Evolutionary conservation across 1,284 basidiomycete genomes (phyloP), one percentile per base, ranked within the genome.

Genomic region (Inonotus obliquus): DNA sequence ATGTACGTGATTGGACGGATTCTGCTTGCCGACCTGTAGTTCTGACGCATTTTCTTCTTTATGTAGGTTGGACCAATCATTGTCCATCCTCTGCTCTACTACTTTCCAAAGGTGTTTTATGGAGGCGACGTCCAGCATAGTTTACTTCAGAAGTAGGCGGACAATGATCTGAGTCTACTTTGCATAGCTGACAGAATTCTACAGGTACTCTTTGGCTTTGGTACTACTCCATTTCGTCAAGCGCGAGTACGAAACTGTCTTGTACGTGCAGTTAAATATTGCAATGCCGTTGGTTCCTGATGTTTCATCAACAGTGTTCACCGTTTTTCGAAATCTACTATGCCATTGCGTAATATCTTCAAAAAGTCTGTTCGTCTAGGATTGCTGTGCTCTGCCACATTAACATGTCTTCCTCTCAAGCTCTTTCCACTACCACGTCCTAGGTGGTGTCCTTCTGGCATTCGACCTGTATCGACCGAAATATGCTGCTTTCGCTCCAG

Each of bases 291-390:
- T 32, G 32, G 9, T 32, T 32, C 4, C 32, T 32, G 32, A 32
- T 4, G 32, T 4, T 32, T 35, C 45, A 1, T 14, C 21, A 45
- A 32, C 63, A 91, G 89, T 70, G 85, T 97, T 1, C 96, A 98
- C 73, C 88, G 92, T 19, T 99, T 99, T 81, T 97, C 94, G 37
- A 87, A 95, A 74, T 90, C 86, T 1, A 98, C 96, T 0, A 97
- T 99, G 89, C 97, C 96, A 0, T 76, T 91, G 62, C 74, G 75
- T 64, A 94, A 95, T 72, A 83, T 99, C 51, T 91, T 96, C 79
- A 91, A 91, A 73, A 99, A 99, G 93, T 96, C 62, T 51, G 82
- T 75, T 64, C 65, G 64, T 39, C 55, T 37, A 60, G 58, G 61
- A 57, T 13, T 51, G 29, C 29, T 57, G 37, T 32, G 45, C 27